Evolutionary conservation across 805 yeast genomes (phyloP), one percentile per base, ranked within the genome.

Genomic region (Nakazawaea pomicola): DNA sequence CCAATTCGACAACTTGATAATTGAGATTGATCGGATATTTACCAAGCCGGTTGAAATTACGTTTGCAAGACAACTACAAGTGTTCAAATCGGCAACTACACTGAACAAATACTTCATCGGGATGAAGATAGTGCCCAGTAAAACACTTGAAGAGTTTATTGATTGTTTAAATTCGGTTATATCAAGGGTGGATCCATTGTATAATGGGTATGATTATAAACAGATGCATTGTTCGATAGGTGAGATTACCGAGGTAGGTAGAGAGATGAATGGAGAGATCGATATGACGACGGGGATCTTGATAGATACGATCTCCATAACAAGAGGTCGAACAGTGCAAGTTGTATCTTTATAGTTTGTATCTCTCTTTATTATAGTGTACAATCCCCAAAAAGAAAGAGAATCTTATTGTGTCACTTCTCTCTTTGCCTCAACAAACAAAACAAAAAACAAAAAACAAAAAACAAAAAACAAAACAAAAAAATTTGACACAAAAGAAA

Each of bases 171-270:
- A 35, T 18, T 9, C 11, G 15, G 11, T 35, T 21, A 35, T 35
- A 11, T 6, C 7, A 17, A 11, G 12, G 3, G 25, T 10, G n/a
- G 23, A 28, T 12, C 3, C 23, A 12, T 11, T 4, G 6, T 35
- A 35, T 27, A 17, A 7, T 3, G 31, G 16, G 17, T 35, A 35
- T 16, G 23, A 35, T 16, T 12, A 30, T 12, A 7, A 16, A 10
- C 16, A 17, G 24, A 11, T 35, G 12, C 38, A 35, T 25, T 15
- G 23, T 35, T 35, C 38, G 6, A 27, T 35, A 11, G 31, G 31
- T 11, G 38, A 35, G 14, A 3, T 33, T 4, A 20, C 3, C 4
- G 16, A 20, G 11, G 16, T 8, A 3, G n/a, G 28, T 24, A 11
- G 6, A 24, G 31, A n/a, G 17, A 15, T 29, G 12, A 17, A 29